A percentile compares a stretch with the other conserved stretches of the same genome.
phyloP scores from a whole-genome alignment of 768 basidiomycete genomes.

The Dacryopinax primogenitus region DNA sequence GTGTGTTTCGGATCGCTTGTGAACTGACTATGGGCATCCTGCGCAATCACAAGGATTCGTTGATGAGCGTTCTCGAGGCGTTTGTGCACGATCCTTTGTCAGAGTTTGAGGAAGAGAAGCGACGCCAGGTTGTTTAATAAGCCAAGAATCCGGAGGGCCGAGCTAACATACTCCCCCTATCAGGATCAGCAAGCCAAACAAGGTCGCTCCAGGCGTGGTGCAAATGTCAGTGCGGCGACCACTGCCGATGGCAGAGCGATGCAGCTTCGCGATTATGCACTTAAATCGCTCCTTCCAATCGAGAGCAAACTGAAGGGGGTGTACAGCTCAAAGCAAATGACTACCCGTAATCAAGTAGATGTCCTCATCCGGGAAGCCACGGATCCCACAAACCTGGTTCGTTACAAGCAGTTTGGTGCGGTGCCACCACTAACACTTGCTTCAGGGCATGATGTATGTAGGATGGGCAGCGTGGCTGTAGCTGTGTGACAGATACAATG shows the following conservation, averaged over 20 bases:
- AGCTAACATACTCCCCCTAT: neutral
- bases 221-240: conserved; percentile 18
- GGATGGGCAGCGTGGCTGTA: conserved; percentile 78
- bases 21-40: conserved; percentile 82
- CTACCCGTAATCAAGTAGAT: conserved; percentile 81
- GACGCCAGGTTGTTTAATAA: conserved; percentile 37
- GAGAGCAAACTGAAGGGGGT: conserved; percentile 54
- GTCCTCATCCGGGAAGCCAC: conserved; percentile 83
- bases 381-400: conserved; percentile 53
- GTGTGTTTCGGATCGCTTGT: conserved; percentile 80
- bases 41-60: conserved; percentile 77
- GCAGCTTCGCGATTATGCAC: conserved; percentile 55
- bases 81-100: conserved; percentile 95
- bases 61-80: conserved; percentile 92
- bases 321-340: conserved; percentile 43
- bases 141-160: neutral
- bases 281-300: conserved; percentile 65
- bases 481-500: neutral
- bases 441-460: conserved; percentile 79
- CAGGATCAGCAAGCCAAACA: neutral
- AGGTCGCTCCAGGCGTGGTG: neutral
- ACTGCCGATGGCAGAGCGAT: conserved; percentile 38
- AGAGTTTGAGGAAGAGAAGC: conserved; percentile 82
- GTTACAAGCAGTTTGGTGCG: conserved; percentile 25
- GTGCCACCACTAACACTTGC: neutral